Evolutionary conservation across 1,139 yeast genomes (phyloP).

Genomic region (Saccharomycopsis phalli): DNA sequence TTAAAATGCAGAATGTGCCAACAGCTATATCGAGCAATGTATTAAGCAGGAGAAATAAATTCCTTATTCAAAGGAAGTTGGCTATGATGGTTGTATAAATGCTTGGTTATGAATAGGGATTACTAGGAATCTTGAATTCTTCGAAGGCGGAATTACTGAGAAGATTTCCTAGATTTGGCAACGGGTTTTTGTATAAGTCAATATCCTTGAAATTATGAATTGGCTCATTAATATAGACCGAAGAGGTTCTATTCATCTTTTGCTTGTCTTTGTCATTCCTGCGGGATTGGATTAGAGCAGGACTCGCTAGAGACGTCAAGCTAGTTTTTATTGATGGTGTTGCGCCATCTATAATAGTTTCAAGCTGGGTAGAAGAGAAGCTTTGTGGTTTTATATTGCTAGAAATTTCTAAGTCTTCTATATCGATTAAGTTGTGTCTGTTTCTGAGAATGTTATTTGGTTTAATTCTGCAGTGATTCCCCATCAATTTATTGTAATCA

Average conservation of each 20-base stretch:
- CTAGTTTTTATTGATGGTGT: constrained; percentile 5
- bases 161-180: constrained; percentile 8
- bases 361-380: constrained; percentile 4
- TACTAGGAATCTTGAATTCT: constrained; percentile 18
- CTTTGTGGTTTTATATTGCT: not conserved
- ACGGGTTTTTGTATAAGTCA: constrained; percentile 14
- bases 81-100: no score
- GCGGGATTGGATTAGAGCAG: not conserved
- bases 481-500: constrained; percentile 15
- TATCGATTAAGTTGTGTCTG: not conserved
- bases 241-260: constrained; percentile 15
- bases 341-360: not conserved
- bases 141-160: constrained; percentile 11
- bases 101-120: no score
- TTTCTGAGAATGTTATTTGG: not conserved
- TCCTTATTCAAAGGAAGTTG: no score
- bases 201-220: constrained; percentile 16
- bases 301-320: constrained; percentile 4
- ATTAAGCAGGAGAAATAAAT: no score
- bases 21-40: no score
- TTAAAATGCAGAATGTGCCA: no score
- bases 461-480: constrained; percentile 4
- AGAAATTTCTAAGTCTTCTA: no score
- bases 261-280: constrained; percentile 4
- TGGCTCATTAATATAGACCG: constrained; percentile 17